Conservation (phyloP, 2,329 filamentous ascomycete genomes). For the Blumeriella jaapii region DNA sequence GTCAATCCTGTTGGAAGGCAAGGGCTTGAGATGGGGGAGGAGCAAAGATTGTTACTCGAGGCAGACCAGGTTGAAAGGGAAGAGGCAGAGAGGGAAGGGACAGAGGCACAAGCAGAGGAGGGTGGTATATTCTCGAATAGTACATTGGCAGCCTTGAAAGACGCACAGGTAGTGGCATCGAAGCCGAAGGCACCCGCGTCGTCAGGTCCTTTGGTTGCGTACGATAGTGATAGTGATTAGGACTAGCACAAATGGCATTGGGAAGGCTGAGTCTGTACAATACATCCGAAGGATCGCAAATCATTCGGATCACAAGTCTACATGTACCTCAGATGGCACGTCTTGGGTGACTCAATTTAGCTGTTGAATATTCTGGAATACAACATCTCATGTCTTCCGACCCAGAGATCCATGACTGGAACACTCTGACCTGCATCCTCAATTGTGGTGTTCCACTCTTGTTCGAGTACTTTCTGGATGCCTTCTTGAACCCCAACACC, state of each 20-base stretch:
- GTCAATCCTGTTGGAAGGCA: constrained; percentile 47
- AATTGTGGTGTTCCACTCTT: constrained; percentile 45
- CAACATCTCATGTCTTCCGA: constrained; percentile 69
- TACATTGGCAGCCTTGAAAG: constrained; percentile 68
- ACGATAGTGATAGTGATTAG: constrained; percentile 76
- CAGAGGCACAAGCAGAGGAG: too few species aligned
- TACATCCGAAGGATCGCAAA: neutral
- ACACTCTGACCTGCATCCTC: constrained; percentile 64
- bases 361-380: constrained; percentile 86
- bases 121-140: constrained; percentile 70
- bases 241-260: constrained; percentile 12
- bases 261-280: constrained; percentile 3
- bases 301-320: neutral
- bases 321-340: neutral
- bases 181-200: constrained; percentile 41
- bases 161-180: constrained; percentile 39
- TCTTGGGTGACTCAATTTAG: constrained; percentile 27
- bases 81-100: constrained; percentile 17
- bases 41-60: constrained; percentile 45
- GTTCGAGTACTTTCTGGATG: constrained; percentile 45
- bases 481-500: constrained; percentile 43
- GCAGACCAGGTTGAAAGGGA: constrained; percentile 21
- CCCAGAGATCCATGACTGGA: constrained; percentile 71
- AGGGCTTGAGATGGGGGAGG: constrained; percentile 52
- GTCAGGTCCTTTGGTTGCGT: constrained; percentile 69